Percentiles rank a stretch among this genome's conserved stretches.
Evolutionary conservation across 495 filamentous ascomycete genomes (phyloP).

Genomic region (Haplographium delicatum): DNA sequence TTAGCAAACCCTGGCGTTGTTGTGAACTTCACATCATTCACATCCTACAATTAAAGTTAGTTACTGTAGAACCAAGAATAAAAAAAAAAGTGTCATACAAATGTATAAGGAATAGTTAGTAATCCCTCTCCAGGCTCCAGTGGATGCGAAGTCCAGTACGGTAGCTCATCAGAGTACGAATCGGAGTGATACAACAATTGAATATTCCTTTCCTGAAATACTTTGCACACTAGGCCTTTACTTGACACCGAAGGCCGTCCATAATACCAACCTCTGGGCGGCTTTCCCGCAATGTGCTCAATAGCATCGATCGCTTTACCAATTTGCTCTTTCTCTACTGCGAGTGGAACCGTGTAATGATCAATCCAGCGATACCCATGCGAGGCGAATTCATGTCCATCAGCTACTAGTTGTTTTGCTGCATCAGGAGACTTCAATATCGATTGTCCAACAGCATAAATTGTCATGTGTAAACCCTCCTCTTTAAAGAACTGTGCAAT

Average conservation of each 20-base stretch:
- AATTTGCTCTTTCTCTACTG: conserved; percentile 34
- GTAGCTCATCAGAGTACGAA: conserved; percentile 34
- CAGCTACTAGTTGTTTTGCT: conserved; percentile 26
- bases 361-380: conserved; percentile 37
- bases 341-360: conserved; percentile 26
- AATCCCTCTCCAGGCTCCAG: conserved; percentile 32
- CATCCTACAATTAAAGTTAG: too few relatives aligned
- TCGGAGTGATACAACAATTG: conserved; percentile 31
- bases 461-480: conserved; percentile 30
- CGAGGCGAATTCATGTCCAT: conserved; percentile 34
- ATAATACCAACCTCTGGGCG: conserved; percentile 34
- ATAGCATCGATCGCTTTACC: conserved; percentile 23
- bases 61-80: too few relatives aligned
- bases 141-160: conserved; percentile 35
- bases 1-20: conserved; percentile 14
- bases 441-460: conserved; percentile 32
- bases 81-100: too few relatives aligned
- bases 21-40: too few relatives aligned
- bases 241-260: conserved; percentile 31
- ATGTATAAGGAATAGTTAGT: conserved; percentile 33
- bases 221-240: conserved; percentile 28
- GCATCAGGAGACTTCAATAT: conserved; percentile 31
- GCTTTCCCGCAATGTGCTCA: conserved; percentile 28
- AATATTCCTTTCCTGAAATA: conserved; percentile 30
- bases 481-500: conserved; percentile 33